phyloP scores from a whole-genome alignment of 306 rosid species.

The Glycine latifolia region DNA sequence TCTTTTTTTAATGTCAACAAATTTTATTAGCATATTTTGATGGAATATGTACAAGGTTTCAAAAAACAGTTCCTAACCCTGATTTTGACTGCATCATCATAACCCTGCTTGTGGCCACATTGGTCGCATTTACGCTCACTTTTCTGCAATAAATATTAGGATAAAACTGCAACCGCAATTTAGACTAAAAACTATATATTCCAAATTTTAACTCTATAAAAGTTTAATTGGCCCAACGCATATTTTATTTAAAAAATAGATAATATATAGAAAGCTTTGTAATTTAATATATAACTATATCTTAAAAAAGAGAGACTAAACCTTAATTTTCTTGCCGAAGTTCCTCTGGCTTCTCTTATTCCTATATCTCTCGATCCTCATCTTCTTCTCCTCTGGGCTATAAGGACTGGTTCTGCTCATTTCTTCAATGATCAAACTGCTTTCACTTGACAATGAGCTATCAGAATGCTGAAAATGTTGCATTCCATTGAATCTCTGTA shows the following conservation, averaged over 20 bases:
- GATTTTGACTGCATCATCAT: neutral
- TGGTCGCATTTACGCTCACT: neutral
- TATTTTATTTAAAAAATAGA: neutral
- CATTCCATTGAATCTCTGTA: conserved; percentile 57
- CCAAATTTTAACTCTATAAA: neutral
- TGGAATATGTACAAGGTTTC: neutral
- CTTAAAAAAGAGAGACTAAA: neutral
- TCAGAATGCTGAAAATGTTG: conserved; percentile 56
- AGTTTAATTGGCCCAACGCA: neutral
- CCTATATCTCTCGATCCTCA: conserved; percentile 82
- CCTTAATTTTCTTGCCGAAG: conserved; percentile 96
- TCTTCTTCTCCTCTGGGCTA: conserved; percentile 85
- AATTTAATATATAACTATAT: neutral
- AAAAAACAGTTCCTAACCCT: neutral
- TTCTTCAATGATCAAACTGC: conserved; percentile 81
- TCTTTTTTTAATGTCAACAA: neutral
- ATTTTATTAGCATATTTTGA: neutral
- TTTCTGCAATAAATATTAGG: neutral
- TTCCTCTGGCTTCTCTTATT: conserved; percentile 84
- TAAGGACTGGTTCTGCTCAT: conserved; percentile 79
- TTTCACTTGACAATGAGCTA: conserved; percentile 72
- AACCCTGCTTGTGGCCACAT: no score
- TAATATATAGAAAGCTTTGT: neutral
- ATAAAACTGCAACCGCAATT: neutral
- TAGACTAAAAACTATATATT: neutral